Evolutionary conservation across 129 eudicot genomes (phyloP).

Genomic region (Flaveria trinervia): DNA sequence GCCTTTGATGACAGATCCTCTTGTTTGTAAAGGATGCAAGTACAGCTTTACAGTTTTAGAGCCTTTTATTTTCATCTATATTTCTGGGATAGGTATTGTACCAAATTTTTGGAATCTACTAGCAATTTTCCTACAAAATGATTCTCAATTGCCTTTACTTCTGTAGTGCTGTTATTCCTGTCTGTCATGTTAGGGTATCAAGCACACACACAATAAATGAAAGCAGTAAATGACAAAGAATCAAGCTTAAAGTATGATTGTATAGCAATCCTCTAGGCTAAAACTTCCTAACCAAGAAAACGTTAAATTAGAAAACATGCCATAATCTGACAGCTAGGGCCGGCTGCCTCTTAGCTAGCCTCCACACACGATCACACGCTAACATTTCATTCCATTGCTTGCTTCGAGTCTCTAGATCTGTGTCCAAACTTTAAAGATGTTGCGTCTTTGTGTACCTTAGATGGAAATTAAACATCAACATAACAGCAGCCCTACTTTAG

Average conservation of each 20-base stretch:
- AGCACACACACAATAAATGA: too few relatives aligned
- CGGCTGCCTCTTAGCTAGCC: too few relatives aligned
- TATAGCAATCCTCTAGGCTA: too few relatives aligned
- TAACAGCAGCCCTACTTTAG: background rate
- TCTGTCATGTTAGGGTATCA: too few relatives aligned
- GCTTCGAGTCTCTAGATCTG: background rate
- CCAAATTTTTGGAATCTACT: background rate
- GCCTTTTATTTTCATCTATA: background rate
- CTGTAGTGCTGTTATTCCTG: background rate
- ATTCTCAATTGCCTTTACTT: background rate
- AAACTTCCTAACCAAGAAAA: too few relatives aligned
- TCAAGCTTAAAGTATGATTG: too few relatives aligned
- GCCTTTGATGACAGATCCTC: background rate
- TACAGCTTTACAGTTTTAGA: conserved; percentile 4
- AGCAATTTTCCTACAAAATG: background rate
- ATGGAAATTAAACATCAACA: background rate
- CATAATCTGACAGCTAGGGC: too few relatives aligned
- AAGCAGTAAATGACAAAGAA: too few relatives aligned
- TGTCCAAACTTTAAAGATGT: background rate
- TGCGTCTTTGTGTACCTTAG: background rate
- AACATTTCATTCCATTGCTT: background rate
- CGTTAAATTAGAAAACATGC: too few relatives aligned
- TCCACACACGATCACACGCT: too few relatives aligned
- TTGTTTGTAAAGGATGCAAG: background rate
- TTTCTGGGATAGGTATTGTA: background rate